Evolutionary conservation across 2,329 filamentous ascomycete genomes (phyloP).

Genomic region (Xylaria multiplex): DNA sequence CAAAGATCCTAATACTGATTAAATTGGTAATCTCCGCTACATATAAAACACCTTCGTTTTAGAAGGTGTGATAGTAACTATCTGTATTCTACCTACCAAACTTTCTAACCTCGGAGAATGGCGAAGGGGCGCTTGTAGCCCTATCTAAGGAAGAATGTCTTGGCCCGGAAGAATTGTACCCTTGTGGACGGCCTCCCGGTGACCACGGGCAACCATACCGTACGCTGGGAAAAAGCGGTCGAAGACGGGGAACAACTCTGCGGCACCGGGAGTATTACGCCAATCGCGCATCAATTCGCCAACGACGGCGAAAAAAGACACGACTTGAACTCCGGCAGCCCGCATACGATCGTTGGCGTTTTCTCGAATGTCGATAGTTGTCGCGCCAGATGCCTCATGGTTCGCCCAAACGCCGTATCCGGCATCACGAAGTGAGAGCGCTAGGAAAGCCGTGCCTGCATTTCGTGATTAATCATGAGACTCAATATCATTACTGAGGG

Average conservation of each 20-base stretch:
- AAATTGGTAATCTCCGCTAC: no score
- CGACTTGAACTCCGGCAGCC: constrained; percentile 71
- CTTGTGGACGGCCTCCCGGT: constrained; percentile 68
- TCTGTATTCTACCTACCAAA: no score
- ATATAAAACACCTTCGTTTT: no score
- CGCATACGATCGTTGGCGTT: constrained; percentile 75
- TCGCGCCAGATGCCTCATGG: constrained; percentile 76
- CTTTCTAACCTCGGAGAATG: not conserved
- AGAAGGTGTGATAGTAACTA: no score
- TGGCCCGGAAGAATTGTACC: constrained; percentile 69
- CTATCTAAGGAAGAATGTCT: constrained; percentile 41
- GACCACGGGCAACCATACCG: constrained; percentile 69
- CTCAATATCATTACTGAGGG: not conserved
- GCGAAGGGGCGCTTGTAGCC: no score
- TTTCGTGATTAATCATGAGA: not conserved
- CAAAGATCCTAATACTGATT: no score
- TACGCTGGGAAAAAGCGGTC: constrained; percentile 73
- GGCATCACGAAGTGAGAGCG: constrained; percentile 74
- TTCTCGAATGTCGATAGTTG: constrained; percentile 67
- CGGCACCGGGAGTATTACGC: constrained; percentile 64
- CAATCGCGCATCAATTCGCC: constrained; percentile 78
- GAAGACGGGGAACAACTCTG: constrained; percentile 70
- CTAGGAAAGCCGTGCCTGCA: constrained; percentile 72
- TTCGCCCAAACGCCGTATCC: constrained; percentile 81
- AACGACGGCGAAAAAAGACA: constrained; percentile 70